Evolutionary conservation across 2,329 filamentous ascomycete species (phyloP).

Genomic region (Ceratocystis lukuohia): DNA sequence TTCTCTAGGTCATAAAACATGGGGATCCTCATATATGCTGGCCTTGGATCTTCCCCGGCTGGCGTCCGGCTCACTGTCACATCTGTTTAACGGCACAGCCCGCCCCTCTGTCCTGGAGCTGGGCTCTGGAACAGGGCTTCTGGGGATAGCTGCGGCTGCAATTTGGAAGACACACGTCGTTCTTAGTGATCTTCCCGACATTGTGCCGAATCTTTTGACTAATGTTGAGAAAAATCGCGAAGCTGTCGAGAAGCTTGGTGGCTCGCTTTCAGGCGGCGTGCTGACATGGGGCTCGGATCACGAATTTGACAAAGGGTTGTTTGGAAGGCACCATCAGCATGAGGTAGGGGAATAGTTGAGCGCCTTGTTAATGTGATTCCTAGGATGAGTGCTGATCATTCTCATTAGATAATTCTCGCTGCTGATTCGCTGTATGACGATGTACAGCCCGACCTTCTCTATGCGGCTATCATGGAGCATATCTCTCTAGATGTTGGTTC

Average conservation of each 20-base stretch:
- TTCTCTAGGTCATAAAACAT: constrained; percentile 75
- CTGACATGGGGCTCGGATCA: constrained; percentile 58
- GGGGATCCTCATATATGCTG: constrained; percentile 81
- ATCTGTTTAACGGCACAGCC: constrained; percentile 31
- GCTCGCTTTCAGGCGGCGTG: constrained; percentile 46
- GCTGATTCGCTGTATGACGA: constrained; percentile 83
- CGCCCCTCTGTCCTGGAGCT: constrained; percentile 52
- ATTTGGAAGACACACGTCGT: constrained; percentile 53
- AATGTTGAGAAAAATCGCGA: constrained; percentile 56
- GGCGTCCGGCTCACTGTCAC: constrained; percentile 32
- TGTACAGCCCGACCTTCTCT: constrained; percentile 63
- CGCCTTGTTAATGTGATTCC: background rate
- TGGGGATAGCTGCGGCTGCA: constrained; percentile 71
- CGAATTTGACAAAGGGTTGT: constrained; percentile 33
- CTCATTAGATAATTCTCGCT: constrained; percentile 54
- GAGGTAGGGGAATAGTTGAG: constrained; percentile 27
- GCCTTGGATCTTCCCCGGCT: constrained; percentile 53
- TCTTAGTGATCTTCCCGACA: constrained; percentile 73
- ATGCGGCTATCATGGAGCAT: constrained; percentile 54
- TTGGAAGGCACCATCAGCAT: constrained; percentile 38
- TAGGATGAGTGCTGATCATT: background rate
- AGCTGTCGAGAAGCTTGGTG: constrained; percentile 41
- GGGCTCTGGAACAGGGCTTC: constrained; percentile 80
- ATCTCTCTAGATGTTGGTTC: constrained; percentile 44
- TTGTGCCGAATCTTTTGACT: constrained; percentile 63